These are phyloP conservation scores for Betula pendula DNA, from an alignment of 306 rosid species.

Conservation along the genomic window DNA sequence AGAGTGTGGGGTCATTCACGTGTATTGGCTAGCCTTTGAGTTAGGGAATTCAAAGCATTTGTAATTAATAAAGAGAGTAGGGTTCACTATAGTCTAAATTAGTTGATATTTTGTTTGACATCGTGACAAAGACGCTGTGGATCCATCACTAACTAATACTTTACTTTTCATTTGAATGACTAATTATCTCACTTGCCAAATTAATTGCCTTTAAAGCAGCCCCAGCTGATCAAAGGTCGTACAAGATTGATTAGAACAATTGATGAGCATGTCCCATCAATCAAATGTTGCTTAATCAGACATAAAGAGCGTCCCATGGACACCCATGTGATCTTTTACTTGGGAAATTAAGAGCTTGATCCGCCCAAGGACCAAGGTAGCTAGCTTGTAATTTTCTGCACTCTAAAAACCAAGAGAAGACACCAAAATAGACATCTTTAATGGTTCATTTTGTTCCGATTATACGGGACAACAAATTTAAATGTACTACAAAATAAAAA, in stretches of 20 bases:
- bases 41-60: constrained; percentile 22
- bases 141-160: constrained; percentile 22
- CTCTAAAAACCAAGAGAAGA: too few relatives aligned
- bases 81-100: too few relatives aligned
- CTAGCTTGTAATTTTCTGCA: too few relatives aligned
- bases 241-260: background rate
- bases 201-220: constrained; percentile 11
- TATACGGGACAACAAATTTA: background rate
- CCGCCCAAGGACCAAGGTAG: too few relatives aligned
- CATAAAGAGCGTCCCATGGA: background rate
- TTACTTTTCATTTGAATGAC: constrained; percentile 25
- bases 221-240: background rate
- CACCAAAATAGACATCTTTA: background rate
- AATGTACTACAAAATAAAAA: background rate
- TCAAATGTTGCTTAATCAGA: background rate
- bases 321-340: too few relatives aligned
- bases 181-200: constrained; percentile 5
- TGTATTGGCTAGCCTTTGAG: constrained; percentile 36
- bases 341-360: too few relatives aligned
- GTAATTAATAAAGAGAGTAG: constrained; percentile 28
- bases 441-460: background rate
- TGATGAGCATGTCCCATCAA: constrained; percentile 22
- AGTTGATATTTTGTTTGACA: constrained; percentile 22
- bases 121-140: constrained; percentile 31
- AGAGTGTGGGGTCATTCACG: constrained; percentile 53